Evolutionary conservation across 1,284 basidiomycete species (phyloP), one percentile per base, ranked within the genome.

Genomic region (Pisolithus thermaeus): DNA sequence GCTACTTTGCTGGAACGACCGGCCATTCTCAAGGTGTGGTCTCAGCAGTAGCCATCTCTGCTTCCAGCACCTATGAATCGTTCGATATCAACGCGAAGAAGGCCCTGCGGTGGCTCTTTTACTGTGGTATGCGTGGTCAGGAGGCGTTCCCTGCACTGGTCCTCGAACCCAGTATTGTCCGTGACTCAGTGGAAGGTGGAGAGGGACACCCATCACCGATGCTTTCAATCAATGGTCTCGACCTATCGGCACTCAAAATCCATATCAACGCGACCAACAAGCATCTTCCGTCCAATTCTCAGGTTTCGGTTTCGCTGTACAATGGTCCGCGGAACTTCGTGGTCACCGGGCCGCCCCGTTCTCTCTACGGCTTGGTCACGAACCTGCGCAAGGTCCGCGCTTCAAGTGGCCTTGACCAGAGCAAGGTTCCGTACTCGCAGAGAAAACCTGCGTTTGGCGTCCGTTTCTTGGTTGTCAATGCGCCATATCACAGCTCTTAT

Each of bases 21-120:
- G 96, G 96, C 44, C 96, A 99, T 73, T 97, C 93, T 7, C 96
- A 98, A 71, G 97, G 96, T 59, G 83, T 99, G 59, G 85, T 97
- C 52, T 93, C 94, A 20, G 96, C 96, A 22, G 81, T 97, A 49
- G 87, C 84, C 28, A 82, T 97, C 59, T 80, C 94, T 7, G 82
- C 92, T 2, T 96, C 93, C 16, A 76, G 78, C 35, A 81, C 83
- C 39, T 84, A 86, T 60, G 85, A 88, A 47, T 82, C 82, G 4
- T 90, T 93, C 68, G 71, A 79, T 50, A 70, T 73, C 56, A 96
- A 97, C 70, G 79, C 84, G 16, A 73, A 78, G 66, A 95, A 96
- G 71, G 92, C 92, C 27, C 69, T 97, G 60, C 86, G 79, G 61
- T 95, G 95, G 81, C 81, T 97, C 39, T 96, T 98, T 79, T 95